Evolutionary conservation across 768 basidiomycete genomes (phyloP).

Genomic region (Lactifluus pinguis): DNA sequence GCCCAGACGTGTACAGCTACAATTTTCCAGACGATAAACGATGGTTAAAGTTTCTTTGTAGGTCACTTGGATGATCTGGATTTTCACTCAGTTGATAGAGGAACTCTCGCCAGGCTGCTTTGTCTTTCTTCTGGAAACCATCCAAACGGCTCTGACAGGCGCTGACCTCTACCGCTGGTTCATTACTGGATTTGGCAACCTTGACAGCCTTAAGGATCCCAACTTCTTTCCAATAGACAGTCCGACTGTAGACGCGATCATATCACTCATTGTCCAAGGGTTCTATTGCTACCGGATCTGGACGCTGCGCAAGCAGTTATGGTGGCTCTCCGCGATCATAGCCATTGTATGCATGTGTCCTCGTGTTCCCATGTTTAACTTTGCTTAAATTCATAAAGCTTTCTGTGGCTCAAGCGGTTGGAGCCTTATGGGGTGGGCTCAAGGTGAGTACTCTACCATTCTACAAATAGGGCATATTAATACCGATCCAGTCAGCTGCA

Average conservation of each 20-base stretch:
- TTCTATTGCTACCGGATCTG: slow-evolving; percentile 7
- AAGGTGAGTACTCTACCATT: neutral
- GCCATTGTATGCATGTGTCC: neutral
- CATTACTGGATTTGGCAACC: neutral
- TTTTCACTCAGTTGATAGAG: neutral
- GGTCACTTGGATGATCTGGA: neutral
- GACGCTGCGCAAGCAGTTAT: neutral
- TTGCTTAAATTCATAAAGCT: neutral
- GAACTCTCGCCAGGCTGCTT: neutral
- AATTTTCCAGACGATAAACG: slow-evolving; percentile 6
- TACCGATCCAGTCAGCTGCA: neutral
- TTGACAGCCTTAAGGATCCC: neutral
- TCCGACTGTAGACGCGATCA: neutral
- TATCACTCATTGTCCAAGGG: neutral
- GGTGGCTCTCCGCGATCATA: neutral
- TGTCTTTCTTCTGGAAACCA: neutral
- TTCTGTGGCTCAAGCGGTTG: neutral
- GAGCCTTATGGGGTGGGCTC: slow-evolving; percentile 9
- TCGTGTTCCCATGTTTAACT: neutral
- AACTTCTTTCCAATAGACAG: neutral
- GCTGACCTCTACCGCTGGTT: slow-evolving; percentile 6
- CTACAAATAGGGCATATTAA: neutral
- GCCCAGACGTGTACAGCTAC: slow-evolving; percentile 4
- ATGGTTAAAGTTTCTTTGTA: neutral
- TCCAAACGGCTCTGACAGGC: neutral